phyloP scores from a whole-genome alignment of 2,329 filamentous ascomycete species.

The Calonectria ilicicola region DNA sequence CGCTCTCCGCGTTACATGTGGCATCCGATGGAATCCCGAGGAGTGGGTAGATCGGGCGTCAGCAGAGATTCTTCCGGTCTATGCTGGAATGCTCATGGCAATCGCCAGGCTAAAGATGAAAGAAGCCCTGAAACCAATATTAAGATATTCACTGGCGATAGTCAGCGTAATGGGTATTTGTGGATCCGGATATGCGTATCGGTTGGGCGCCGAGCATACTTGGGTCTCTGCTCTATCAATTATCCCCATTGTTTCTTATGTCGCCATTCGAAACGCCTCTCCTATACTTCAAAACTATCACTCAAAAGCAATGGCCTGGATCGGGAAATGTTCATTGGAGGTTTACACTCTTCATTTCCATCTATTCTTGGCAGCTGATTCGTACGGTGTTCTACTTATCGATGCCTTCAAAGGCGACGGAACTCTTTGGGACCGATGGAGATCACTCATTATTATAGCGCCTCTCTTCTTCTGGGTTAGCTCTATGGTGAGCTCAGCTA shows the following conservation, averaged over 20 bases:
- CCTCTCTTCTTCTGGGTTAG: constrained; percentile 36
- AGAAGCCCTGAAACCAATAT: constrained; percentile 27
- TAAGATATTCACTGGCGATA: constrained; percentile 44
- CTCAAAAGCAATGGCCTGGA: constrained; percentile 59
- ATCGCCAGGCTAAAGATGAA: constrained; percentile 38
- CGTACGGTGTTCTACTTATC: constrained; percentile 55
- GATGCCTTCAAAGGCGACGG: constrained; percentile 34
- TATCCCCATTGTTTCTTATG: constrained; percentile 64
- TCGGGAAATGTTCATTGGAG: constrained; percentile 69
- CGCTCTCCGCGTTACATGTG: constrained; percentile 53
- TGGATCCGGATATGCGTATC: background rate
- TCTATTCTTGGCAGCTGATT: constrained; percentile 70
- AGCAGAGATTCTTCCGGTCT: constrained; percentile 67
- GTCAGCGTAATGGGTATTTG: constrained; percentile 42
- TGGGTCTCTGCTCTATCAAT: constrained; percentile 64
- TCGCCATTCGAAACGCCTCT: constrained; percentile 62
- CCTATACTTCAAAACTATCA: constrained; percentile 30
- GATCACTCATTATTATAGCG: constrained; percentile 36
- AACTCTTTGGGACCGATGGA: constrained; percentile 39
- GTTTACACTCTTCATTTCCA: constrained; percentile 72
- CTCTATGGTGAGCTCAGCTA: background rate
- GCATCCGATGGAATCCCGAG: constrained; percentile 59
- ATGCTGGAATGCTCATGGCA: constrained; percentile 63
- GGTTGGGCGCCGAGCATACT: background rate
- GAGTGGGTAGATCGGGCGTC: constrained; percentile 63